A percentile compares a stretch with the other conserved stretches of the same genome.
Conservation (phyloP, 2,329 filamentous ascomycete species). For the Septoria linicola region DNA sequence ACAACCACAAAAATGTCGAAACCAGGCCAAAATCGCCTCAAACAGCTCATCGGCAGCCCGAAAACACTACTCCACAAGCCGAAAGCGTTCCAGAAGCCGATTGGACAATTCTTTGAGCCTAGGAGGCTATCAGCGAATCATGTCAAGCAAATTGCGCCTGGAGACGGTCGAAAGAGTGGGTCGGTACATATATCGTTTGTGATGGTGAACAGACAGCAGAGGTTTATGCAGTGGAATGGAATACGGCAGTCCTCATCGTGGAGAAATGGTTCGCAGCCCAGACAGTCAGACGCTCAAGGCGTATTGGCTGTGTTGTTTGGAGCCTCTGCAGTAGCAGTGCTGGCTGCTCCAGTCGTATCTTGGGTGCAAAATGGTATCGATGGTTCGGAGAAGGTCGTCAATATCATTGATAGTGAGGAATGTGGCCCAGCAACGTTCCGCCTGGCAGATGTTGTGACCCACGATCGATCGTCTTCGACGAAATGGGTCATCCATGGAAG, state of each 20-base stretch:
- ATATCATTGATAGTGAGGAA: neutral
- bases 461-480: slow-evolving; percentile 45
- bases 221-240: slow-evolving; percentile 22
- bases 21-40: slow-evolving; percentile 14
- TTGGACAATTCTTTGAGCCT: slow-evolving; percentile 10
- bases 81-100: slow-evolving; percentile 11
- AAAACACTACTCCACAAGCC: slow-evolving; percentile 15
- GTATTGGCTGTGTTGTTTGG: slow-evolving; percentile 23
- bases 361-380: slow-evolving; percentile 17
- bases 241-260: slow-evolving; percentile 19
- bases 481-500: slow-evolving; percentile 66
- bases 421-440: slow-evolving; percentile 19
- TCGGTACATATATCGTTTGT: slow-evolving; percentile 3
- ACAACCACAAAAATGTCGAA: slow-evolving; percentile 12
- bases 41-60: slow-evolving; percentile 22
- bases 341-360: slow-evolving; percentile 23
- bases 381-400: slow-evolving; percentile 1
- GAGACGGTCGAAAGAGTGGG: slow-evolving; percentile 20
- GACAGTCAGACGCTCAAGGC: slow-evolving; percentile 23
- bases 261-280: slow-evolving; percentile 15
- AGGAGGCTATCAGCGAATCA: slow-evolving; percentile 21
- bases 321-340: slow-evolving; percentile 25
- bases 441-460: slow-evolving; percentile 36
- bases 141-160: slow-evolving; percentile 25
- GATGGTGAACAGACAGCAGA: slow-evolving; percentile 15